Evolutionary conservation across 2,329 filamentous ascomycete species (phyloP), one percentile per base, ranked within the genome.

Genomic region (Chalara sp.): DNA sequence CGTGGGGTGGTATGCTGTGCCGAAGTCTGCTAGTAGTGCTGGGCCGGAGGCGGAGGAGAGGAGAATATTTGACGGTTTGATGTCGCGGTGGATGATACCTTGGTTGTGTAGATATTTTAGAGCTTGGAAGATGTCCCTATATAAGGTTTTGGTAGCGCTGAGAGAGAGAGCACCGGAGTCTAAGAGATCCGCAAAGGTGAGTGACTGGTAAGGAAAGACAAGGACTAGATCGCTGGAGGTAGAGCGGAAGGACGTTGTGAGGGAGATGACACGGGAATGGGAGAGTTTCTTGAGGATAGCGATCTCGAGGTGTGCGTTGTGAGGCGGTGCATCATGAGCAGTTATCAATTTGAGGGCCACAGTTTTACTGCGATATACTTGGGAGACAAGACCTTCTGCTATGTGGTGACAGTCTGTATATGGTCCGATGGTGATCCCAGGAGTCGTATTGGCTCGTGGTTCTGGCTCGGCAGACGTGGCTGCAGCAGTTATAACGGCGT

Each of bases 51-150:
- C 71, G 0, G 84, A 81, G 41, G 77, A 72, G 44, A 96, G 76
- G 6, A 96, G 74, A 35, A 99, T 78, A 48, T 96, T 95, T 0
- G 89, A 90, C 1, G 93, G 93, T 64, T 99, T 99, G 64, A 99
- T 73, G 64, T 99, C 93, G 51, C 93, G 84, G 66, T 99, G 93
- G 49, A 99, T 86, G 52, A 99, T 90, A 6, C 82, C 86, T 29
- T 81, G 70, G 6, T 67, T 59, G 65, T 99, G 93, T 2, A 96
- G 73, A 59, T 87, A 77, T 2, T 70, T 71, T 2, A 99, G 76
- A 4, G 81, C 91, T 4, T 70, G 67, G 63, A 96, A 86, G 6
- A 93, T 64, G 58, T 91, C 83, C 8, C 52, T 70, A 68, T 76
- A 93, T 66, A 74, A 80, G 28, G 63, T 59, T 21, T 65, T 64